Evolutionary conservation across 345 rosid species (phyloP), one percentile per base, ranked within the genome.

Genomic region (Heritiera littoralis): DNA sequence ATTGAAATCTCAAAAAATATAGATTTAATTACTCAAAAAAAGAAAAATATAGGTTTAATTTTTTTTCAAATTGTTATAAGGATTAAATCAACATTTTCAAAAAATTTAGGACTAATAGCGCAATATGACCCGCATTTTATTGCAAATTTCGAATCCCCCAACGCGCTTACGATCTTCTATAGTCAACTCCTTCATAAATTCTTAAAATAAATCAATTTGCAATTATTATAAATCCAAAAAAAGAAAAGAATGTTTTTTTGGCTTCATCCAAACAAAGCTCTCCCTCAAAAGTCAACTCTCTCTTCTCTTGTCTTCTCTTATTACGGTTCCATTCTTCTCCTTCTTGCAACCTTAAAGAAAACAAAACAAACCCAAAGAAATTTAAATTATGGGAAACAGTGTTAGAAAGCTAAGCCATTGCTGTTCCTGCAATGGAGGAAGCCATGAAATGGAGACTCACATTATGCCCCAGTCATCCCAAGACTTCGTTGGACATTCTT

Each of bases 401-500:
- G 30, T 72, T 18, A 35, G 64, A 18, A 72, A 54, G 49, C 49
- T 72, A 35, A 35, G 64, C 76, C 76, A 72, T 10, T 72, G 64
- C 49, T 72, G 76, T 72, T 54, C 76, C 55, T 54, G 61, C 64
- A 55, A 72, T 54, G 76, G 64, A 23, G 76, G 18, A 54, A 55
- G 11, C 64, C 48, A 54, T 35, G 64, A 35, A 18, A 35, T 35
- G 76, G n/a, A 2, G 64, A 38, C 32, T 38, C 63, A 54, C 32
- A 23, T 72, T 10, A 72, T 72, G 76, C 64, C 64, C 23, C 64
- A 18, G 32, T 48, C 64, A 4, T 35, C 64, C 13, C 49, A 35
- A 38, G 76, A 54, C 0, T 72, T 72, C 49, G 30, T 72, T 6
- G 99, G 99, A 6, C 98, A 93, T 77, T 92, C 99, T 23, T 95